Conservation (phyloP, 1,139 yeast species). For the Sugiyamaella grinbergsii region DNA sequence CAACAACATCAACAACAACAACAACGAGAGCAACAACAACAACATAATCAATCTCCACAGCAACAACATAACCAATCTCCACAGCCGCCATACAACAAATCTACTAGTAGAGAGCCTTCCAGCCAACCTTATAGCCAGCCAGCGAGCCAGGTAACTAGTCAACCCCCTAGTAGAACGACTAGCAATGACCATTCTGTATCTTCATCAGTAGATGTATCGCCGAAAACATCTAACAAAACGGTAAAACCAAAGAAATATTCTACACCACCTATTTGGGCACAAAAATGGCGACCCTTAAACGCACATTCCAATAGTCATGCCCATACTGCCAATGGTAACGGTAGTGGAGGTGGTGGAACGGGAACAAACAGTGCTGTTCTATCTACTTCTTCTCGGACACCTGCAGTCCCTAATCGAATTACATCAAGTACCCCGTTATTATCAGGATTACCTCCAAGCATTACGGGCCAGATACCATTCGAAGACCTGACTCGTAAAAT, state of each 20-base stretch:
- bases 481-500: conserved; percentile 80
- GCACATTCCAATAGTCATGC: background rate
- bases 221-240: conserved; percentile 9
- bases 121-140: background rate
- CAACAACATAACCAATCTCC: background rate
- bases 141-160: background rate
- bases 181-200: conserved; percentile 1
- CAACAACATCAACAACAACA: conserved; percentile 4
- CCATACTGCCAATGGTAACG: conserved; percentile 6
- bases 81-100: conserved; percentile 2
- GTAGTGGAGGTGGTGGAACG: background rate
- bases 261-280: conserved; percentile 82
- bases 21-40: conserved; percentile 5
- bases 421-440: conserved; percentile 8
- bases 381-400: conserved; percentile 4
- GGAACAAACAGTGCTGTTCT: background rate
- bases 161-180: background rate
- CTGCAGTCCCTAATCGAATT: background rate
- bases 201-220: conserved; percentile 11
- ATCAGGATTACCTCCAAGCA: conserved; percentile 46
- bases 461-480: conserved; percentile 76
- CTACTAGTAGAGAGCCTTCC: background rate
- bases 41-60: conserved; percentile 1
- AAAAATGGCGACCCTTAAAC: conserved; percentile 58
- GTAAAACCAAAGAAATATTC: conserved; percentile 58